These are phyloP conservation scores for Eucalyptus polyanthemos DNA, from an alignment of 345 rosid genomes.

Conservation along the genomic window DNA sequence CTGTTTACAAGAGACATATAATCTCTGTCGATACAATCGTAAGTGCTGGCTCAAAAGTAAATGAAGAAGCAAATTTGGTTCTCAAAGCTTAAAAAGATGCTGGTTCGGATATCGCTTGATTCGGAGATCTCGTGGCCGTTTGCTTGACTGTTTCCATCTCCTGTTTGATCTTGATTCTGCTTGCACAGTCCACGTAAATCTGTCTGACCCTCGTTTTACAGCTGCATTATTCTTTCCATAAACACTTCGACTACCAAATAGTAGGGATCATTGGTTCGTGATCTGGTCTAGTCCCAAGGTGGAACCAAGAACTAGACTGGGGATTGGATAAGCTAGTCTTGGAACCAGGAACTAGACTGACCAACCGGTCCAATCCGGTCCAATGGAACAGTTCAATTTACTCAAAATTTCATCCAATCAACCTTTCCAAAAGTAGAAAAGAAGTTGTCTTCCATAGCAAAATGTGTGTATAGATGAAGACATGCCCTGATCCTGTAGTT, in stretches of 20 bases:
- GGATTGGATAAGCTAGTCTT: accelerated
- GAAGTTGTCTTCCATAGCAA: background rate
- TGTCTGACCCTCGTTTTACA: background rate
- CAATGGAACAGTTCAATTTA: too few species aligned
- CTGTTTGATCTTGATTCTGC: background rate
- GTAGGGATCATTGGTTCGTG: too few species aligned
- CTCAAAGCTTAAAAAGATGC: background rate
- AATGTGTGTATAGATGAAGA: background rate
- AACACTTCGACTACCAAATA: background rate
- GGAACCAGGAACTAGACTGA: accelerated
- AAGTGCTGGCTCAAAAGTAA: background rate
- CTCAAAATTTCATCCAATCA: too few species aligned
- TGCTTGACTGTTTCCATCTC: background rate
- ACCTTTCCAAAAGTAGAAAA: too few species aligned
- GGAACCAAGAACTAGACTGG: too few species aligned
- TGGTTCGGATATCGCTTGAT: background rate
- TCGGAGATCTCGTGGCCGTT: background rate
- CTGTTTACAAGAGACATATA: background rate
- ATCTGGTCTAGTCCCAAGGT: too few species aligned
- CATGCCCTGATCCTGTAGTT: background rate
- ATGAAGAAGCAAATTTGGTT: background rate
- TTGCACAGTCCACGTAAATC: background rate
- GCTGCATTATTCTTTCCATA: background rate
- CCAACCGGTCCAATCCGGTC: too few species aligned
- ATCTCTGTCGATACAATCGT: background rate